These are phyloP conservation scores for Trichoderma oligosporum DNA, from an alignment of 2,329 filamentous ascomycete species.

Conservation along the genomic window DNA sequence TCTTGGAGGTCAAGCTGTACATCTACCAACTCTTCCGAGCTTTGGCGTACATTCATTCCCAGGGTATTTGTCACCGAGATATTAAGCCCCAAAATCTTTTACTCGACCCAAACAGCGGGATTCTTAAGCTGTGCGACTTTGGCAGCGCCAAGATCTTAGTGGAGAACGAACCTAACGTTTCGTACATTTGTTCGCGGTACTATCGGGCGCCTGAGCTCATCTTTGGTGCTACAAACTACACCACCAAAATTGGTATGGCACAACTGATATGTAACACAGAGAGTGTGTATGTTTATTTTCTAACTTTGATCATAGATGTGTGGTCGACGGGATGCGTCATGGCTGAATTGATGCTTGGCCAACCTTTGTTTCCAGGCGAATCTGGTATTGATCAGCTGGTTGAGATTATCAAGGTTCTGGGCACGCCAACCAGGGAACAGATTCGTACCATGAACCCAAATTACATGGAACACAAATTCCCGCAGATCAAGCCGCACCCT, in stretches of 20 bases:
- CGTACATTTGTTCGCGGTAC: constrained; percentile 98
- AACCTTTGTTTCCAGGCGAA: constrained; percentile 95
- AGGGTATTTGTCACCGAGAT: constrained; percentile 97
- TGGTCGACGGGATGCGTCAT: constrained; percentile 99
- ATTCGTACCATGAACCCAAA: constrained; percentile 99
- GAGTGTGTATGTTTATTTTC: background rate
- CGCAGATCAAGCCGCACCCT: constrained; percentile 98
- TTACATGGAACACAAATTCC: constrained; percentile 99
- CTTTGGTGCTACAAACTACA: constrained; percentile 98
- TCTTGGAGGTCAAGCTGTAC: constrained; percentile 97
- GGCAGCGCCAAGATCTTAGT: constrained; percentile 98
- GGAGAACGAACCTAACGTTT: constrained; percentile 98
- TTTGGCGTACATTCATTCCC: constrained; percentile 96
- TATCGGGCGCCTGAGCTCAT: constrained; percentile 97
- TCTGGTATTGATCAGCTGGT: constrained; percentile 98
- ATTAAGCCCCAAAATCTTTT: constrained; percentile 99
- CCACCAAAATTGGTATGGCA: constrained; percentile 92
- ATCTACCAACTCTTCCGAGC: constrained; percentile 99
- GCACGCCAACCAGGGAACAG: constrained; percentile 93
- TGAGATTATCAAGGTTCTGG: constrained; percentile 98
- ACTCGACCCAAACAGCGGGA: constrained; percentile 82
- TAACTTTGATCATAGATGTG: constrained; percentile 74
- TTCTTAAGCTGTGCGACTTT: constrained; percentile 97
- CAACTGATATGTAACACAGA: background rate
- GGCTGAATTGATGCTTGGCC: constrained; percentile 98